These are phyloP conservation scores for Calonectria leucothoes DNA, from an alignment of 2,329 filamentous ascomycete genomes.

Conservation along the genomic window DNA sequence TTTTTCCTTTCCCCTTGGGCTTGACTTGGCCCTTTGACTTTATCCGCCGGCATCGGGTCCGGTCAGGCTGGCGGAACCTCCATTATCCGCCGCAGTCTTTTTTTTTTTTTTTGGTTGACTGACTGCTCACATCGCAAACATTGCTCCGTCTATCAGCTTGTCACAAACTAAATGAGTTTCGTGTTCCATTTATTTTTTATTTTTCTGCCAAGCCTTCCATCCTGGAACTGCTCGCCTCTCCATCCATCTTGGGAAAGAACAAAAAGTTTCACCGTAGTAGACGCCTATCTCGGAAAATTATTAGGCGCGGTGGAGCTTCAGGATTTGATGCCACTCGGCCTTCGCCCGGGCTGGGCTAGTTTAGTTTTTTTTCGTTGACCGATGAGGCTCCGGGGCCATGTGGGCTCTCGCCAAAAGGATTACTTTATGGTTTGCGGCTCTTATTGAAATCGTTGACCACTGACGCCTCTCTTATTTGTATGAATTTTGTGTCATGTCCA, in stretches of 20 bases:
- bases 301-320: slow-evolving; percentile 13
- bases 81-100: neutral
- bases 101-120: neutral
- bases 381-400: slow-evolving; percentile 44
- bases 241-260: neutral
- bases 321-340: neutral
- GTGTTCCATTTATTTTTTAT: neutral
- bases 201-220: neutral
- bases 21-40: neutral
- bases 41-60: neutral
- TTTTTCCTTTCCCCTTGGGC: too few species aligned
- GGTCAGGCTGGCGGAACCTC: neutral
- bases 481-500: slow-evolving; percentile 18
- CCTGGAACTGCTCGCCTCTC: neutral
- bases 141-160: neutral
- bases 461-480: slow-evolving; percentile 15
- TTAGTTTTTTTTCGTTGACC: slow-evolving; percentile 28
- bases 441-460: neutral
- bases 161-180: neutral
- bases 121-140: slow-evolving; percentile 3
- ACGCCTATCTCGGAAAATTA: slow-evolving; percentile 24
- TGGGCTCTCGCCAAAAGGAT: slow-evolving; percentile 31
- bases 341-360: slow-evolving; percentile 2
- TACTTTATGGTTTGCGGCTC: slow-evolving; percentile 17
- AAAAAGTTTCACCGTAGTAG: slow-evolving; percentile 16